These are phyloP conservation scores for Dryadomyces quercivorus DNA, from an alignment of 2,329 filamentous ascomycete species.

Conservation along the genomic window DNA sequence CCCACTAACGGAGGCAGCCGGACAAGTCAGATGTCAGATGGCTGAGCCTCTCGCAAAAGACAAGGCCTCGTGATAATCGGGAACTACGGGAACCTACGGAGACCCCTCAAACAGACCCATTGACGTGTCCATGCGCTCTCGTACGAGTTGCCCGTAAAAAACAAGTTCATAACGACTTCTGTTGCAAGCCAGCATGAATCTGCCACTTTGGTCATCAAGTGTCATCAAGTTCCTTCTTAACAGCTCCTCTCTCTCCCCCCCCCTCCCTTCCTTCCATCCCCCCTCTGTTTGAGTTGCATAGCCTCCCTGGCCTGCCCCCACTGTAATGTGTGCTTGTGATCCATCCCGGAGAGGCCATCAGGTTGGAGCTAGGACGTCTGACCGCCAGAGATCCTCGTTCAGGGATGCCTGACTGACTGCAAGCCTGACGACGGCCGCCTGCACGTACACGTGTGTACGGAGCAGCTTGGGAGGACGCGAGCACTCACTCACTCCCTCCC, in stretches of 20 bases:
- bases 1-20: no score
- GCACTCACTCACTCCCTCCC: no score
- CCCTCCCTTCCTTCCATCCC: neutral
- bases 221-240: neutral
- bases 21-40: no score
- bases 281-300: neutral
- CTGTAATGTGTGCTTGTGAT: neutral
- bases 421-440: neutral
- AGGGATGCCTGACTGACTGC: neutral
- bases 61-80: no score
- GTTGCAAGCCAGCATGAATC: neutral
- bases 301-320: neutral
- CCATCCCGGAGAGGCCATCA: neutral
- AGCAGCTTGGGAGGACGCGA: neutral
- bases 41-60: no score
- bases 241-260: neutral
- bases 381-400: neutral
- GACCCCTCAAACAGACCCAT: neutral
- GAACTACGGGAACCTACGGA: no score
- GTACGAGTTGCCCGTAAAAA: neutral
- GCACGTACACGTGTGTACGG: neutral
- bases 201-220: neutral
- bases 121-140: neutral
- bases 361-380: neutral
- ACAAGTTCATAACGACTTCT: neutral